These are phyloP conservation scores for carrot (Daucus carota) DNA, from an alignment of 129 eudicot genomes.

Conservation along the genomic window DNA sequence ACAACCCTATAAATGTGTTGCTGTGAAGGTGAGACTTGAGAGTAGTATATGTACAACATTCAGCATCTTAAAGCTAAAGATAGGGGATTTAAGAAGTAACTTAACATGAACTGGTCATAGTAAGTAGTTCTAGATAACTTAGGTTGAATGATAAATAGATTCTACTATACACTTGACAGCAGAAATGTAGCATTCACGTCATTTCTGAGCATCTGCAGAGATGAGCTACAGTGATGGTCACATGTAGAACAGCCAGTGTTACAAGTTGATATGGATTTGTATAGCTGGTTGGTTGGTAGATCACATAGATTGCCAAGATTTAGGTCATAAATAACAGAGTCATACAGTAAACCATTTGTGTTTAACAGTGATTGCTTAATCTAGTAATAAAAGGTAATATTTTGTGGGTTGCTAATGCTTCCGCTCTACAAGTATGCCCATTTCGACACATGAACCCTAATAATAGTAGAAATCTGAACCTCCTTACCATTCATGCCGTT, in stretches of 20 bases:
- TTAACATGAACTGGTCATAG: background rate
- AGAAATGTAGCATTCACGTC: background rate
- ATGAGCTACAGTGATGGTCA: background rate
- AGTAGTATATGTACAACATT: background rate
- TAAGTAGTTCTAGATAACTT: background rate
- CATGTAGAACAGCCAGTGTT: background rate
- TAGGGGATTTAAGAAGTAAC: background rate
- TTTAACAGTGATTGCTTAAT: background rate
- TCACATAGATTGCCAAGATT: background rate
- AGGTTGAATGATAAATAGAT: background rate
- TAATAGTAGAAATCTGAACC: too few species aligned
- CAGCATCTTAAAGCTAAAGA: background rate
- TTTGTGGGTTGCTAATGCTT: too few species aligned
- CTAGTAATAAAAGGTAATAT: background rate
- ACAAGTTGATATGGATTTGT: background rate
- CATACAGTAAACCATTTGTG: background rate
- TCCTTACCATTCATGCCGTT: too few species aligned
- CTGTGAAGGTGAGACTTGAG: background rate
- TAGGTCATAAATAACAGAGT: background rate
- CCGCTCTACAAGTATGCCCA: too few species aligned
- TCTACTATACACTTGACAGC: background rate
- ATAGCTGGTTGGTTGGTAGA: background rate
- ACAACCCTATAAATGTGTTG: background rate
- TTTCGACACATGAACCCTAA: too few species aligned
- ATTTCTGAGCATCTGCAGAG: background rate